These are phyloP conservation scores for Trametes cubensis DNA, from an alignment of 768 basidiomycete genomes.

Conservation along the genomic window DNA sequence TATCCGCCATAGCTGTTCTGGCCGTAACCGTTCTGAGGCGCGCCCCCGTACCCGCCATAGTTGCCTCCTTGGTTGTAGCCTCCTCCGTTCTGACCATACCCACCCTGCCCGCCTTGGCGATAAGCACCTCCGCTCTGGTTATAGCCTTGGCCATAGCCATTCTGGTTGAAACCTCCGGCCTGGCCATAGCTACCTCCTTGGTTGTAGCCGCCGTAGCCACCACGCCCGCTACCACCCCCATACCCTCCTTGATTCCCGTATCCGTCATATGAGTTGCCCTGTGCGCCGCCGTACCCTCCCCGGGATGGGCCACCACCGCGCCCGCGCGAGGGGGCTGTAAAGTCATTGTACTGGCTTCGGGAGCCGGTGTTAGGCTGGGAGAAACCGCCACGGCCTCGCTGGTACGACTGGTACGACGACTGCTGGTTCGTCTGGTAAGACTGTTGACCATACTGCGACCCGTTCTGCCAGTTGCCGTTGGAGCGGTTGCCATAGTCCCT, in stretches of 20 bases:
- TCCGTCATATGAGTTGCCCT: constrained; percentile 17
- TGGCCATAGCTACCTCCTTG: constrained; percentile 35
- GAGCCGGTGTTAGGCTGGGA: constrained; percentile 17
- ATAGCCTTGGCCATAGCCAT: constrained; percentile 35
- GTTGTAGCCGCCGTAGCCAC: constrained; percentile 37
- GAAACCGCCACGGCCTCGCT: constrained; percentile 18
- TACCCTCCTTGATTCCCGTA: constrained; percentile 17
- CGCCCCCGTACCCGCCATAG: constrained; percentile 30
- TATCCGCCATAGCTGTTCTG: constrained; percentile 24
- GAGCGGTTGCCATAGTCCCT: constrained; percentile 18
- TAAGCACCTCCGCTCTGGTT: constrained; percentile 34
- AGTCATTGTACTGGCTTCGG: constrained; percentile 30
- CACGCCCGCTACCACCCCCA: constrained; percentile 37
- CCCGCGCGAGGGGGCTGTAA: constrained; percentile 24
- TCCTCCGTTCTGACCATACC: constrained; percentile 46
- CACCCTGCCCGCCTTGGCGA: constrained; percentile 27
- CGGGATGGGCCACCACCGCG: constrained; percentile 33
- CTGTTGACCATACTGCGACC: constrained; percentile 8
- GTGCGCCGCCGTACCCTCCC: constrained; percentile 9
- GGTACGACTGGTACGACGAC: constrained; percentile 21
- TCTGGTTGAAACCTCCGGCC: constrained; percentile 34
- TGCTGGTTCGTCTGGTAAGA: constrained; percentile 16
- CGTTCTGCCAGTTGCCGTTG: constrained; percentile 20
- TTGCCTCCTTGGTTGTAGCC: constrained; percentile 35
- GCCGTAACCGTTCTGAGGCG: constrained; percentile 19